Evolutionary conservation across 768 basidiomycete genomes (phyloP).

Genomic region (Tylopilus plumbeoviolaceoides): DNA sequence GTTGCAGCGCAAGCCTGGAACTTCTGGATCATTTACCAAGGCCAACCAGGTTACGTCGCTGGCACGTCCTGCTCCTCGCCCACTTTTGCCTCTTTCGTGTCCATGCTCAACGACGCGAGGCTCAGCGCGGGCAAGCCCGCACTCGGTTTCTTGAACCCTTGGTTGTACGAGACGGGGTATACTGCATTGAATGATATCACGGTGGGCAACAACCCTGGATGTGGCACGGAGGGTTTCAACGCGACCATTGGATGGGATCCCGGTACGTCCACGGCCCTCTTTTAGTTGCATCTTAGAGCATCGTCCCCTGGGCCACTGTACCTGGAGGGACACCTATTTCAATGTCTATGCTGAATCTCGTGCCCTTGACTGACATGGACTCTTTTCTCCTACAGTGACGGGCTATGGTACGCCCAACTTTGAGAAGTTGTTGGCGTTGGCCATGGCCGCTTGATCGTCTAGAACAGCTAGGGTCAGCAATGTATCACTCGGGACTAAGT

Average conservation of each 20-base stretch:
- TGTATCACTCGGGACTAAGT: not conserved
- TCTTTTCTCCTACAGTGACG: constrained; percentile 36
- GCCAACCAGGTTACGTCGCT: constrained; percentile 33
- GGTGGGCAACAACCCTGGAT: constrained; percentile 51
- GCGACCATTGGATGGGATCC: constrained; percentile 60
- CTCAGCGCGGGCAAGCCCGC: constrained; percentile 38
- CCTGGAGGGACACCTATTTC: not conserved
- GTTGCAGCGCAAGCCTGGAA: constrained; percentile 55
- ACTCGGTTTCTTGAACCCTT: constrained; percentile 67
- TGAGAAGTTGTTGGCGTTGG: constrained; percentile 39
- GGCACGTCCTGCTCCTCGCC: constrained; percentile 70
- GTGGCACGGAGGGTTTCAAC: constrained; percentile 65
- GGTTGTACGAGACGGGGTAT: constrained; percentile 42
- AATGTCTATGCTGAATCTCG: not conserved
- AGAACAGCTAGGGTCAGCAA: not conserved
- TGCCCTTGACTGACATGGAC: not conserved
- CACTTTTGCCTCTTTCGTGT: constrained; percentile 56
- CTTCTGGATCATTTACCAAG: constrained; percentile 47
- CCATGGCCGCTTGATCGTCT: constrained; percentile 16
- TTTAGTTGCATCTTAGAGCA: no score
- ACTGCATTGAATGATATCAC: constrained; percentile 54
- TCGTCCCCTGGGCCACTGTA: not conserved
- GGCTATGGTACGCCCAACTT: constrained; percentile 56
- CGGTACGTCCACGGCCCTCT: constrained; percentile 31
- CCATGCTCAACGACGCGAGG: constrained; percentile 63